phyloP scores from a whole-genome alignment of 2,329 filamentous ascomycete species.

The Nigrograna mackinnonii region DNA sequence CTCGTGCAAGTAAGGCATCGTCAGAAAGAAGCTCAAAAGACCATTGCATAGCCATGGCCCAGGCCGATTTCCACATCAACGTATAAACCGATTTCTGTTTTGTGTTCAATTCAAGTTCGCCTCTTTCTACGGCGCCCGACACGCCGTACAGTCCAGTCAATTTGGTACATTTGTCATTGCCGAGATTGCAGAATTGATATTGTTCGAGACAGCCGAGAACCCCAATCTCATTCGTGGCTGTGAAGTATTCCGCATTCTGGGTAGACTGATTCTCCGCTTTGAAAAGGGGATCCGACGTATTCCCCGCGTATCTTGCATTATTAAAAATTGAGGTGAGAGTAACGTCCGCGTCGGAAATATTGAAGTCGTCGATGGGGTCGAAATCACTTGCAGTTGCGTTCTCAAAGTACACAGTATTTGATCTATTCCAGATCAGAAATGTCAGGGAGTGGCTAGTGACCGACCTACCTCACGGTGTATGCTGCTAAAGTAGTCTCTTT shows the following conservation, averaged over 20 bases:
- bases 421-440: conserved; percentile 5
- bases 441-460: too few species aligned
- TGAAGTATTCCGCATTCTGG: conserved; percentile 5
- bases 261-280: conserved; percentile 7
- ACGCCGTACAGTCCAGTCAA: conserved; percentile 18
- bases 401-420: conserved; percentile 10
- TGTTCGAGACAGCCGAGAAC: conserved; percentile 23
- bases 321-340: conserved; percentile 20
- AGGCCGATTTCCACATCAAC: conserved; percentile 20
- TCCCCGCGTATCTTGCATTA: conserved; percentile 15
- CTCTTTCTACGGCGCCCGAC: conserved; percentile 7
- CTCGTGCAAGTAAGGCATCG: conserved; percentile 16
- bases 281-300: conserved; percentile 16
- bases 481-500: conserved; percentile 13
- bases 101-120: conserved; percentile 10
- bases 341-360: conserved; percentile 16
- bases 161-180: conserved; percentile 12
- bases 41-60: conserved; percentile 21
- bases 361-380: conserved; percentile 18
- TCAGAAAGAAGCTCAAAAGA: conserved; percentile 13
- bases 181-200: conserved; percentile 22
- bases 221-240: conserved; percentile 12
- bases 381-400: conserved; percentile 18
- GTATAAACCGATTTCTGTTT: conserved; percentile 12
- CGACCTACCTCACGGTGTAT: conserved; percentile 18